Base-by-base conservation (phyloP, 306 rosid species). In the Pterocarpus santalinus region DNA sequence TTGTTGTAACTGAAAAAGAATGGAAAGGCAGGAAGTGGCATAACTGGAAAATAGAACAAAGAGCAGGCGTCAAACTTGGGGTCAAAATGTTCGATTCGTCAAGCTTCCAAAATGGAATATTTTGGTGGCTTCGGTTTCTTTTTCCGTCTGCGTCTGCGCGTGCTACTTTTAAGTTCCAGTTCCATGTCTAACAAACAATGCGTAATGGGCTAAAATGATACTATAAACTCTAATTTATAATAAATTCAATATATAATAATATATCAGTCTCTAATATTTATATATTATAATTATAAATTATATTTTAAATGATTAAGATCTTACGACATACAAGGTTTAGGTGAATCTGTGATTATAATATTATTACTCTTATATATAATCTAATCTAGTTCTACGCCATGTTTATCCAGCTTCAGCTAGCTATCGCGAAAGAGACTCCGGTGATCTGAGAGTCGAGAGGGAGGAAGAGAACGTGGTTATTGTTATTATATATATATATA, bases 91-190 rank as follows among this genome's bases (percentile, higher is more conserved):
- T 67, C 17, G 43, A 9, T 1, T 33, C 6, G 41, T 65, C 65
- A 77, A 65, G 68, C 46, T 78, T 78, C 75, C 75, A 66, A 66
- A 66, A 9, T 53, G 56, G 66, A 77, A 77, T 75, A 60, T 28
- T 60, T 74, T n/a, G 62, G 57, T 5, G 28, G 28, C 28, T 28
- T 69, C 60, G 5, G 35, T 53, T 55, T 72, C 38, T 7, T 35
- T 72, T 32, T 55, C 4, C 1, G 44, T 7, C 49, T 3, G 53
- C 15, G 9, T 11, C 53, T 12, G 53, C 15, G 4, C 14, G 2
- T 52, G 5, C 57, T 10, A 10, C 0, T 1, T 2, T 5, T 2
- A 0, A 0, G 9, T 41, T 22, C 28, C 28, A 22, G 7, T 52
- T 52, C 57, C 16, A 52, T 3, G 7, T 52, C 57, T 52, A 52